Conservation (phyloP, 2,329 filamentous ascomycete genomes). For the Colletotrichum salicis region DNA sequence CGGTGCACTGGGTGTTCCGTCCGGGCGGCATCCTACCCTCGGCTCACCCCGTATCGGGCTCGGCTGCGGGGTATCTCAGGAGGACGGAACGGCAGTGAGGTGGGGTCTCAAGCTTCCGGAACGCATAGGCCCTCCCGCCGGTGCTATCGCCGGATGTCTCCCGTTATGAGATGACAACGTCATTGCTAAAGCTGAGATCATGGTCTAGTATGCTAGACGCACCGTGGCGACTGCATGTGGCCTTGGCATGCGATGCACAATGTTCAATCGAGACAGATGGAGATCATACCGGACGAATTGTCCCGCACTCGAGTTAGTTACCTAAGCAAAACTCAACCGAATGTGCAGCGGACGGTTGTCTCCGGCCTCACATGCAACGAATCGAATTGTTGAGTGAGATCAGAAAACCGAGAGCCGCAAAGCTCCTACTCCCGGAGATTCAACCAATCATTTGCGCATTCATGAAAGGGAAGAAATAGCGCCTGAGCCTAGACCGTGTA, state of each 20-base stretch:
- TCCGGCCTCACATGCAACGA: not conserved
- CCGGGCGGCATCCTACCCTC: not conserved
- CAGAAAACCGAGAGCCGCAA: not conserved
- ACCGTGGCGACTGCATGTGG: not conserved
- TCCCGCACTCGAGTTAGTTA: not conserved
- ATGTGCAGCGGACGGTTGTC: not conserved
- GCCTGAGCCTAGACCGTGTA: conserved; percentile 14
- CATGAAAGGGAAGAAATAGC: not conserved
- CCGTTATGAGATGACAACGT: not conserved
- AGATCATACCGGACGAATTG: not conserved
- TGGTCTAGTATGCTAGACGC: not conserved
- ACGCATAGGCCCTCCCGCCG: conserved; percentile 15
- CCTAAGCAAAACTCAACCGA: not conserved
- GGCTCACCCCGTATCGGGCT: not conserved
- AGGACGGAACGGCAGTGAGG: not conserved
- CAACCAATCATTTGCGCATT: not conserved
- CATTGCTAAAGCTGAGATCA: conserved; percentile 6
- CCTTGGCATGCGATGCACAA: not conserved
- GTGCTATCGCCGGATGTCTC: not conserved
- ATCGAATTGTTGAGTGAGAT: conserved; percentile 1
- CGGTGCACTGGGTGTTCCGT: not conserved
- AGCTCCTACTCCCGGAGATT: not conserved
- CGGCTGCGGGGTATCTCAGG: not conserved
- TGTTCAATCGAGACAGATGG: not conserved
- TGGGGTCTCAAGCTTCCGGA: not conserved